A percentile compares a stretch with the other conserved stretches of the same genome.
Evolutionary conservation across 1,139 yeast species (phyloP).

Genomic region (Scheffersomyces stambukii): DNA sequence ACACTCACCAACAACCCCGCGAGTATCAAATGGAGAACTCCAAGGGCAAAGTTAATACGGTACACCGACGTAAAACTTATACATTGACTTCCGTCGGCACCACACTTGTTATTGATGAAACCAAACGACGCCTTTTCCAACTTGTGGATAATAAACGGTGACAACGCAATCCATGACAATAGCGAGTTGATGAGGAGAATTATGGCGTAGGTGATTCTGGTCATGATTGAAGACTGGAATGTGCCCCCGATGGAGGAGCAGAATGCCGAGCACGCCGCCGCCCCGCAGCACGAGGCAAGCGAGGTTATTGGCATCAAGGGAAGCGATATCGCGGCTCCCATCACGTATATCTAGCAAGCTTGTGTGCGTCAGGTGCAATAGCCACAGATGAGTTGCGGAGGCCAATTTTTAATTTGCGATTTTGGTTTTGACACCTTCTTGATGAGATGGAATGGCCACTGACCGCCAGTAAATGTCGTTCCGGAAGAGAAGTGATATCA

Average conservation of each 20-base stretch:
- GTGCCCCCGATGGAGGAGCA: slow-evolving; percentile 61
- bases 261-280: slow-evolving; percentile 72
- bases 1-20: slow-evolving; percentile 71
- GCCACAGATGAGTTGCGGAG: too few relatives aligned
- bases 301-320: slow-evolving; percentile 67
- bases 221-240: slow-evolving; percentile 59
- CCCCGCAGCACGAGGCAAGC: slow-evolving; percentile 79
- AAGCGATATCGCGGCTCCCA: slow-evolving; percentile 84
- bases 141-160: slow-evolving; percentile 74
- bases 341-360: too few relatives aligned
- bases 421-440: slow-evolving; percentile 1
- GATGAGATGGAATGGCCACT: too few relatives aligned
- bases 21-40: slow-evolving; percentile 67
- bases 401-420: slow-evolving; percentile 1
- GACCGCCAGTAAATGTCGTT: slow-evolving; percentile 60
- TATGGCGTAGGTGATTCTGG: slow-evolving; percentile 78
- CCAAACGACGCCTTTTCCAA: slow-evolving; percentile 74
- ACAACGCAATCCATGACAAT: slow-evolving; percentile 85
- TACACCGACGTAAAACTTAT: slow-evolving; percentile 92
- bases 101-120: slow-evolving; percentile 52
- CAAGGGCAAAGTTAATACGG: slow-evolving; percentile 84
- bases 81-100: slow-evolving; percentile 83
- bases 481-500: slow-evolving; percentile 64
- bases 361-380: too few relatives aligned
- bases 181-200: slow-evolving; percentile 74